A percentile compares a stretch with the other conserved stretches of the same genome.
Conservation (phyloP, 768 basidiomycete genomes). For the Epithele typhae region DNA sequence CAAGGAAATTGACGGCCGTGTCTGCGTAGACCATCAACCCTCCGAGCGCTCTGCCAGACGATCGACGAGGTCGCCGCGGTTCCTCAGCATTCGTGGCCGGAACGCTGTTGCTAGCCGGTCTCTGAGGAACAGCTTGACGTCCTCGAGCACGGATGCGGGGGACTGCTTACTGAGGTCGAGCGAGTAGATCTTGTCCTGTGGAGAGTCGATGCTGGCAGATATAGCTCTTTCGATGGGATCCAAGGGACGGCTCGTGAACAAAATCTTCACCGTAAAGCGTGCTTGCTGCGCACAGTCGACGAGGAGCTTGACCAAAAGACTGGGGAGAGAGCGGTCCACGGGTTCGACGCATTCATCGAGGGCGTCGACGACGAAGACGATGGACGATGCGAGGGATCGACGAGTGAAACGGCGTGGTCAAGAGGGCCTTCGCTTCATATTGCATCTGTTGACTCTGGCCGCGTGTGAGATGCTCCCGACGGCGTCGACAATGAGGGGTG, state of each 20-base stretch:
- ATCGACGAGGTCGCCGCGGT: neutral
- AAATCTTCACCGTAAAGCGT: neutral
- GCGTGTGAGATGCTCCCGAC: neutral
- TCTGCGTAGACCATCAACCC: constrained; percentile 3
- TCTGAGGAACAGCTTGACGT: no score
- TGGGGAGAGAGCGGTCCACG: neutral
- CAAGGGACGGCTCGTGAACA: constrained; percentile 1
- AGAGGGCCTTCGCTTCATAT: constrained; percentile 2
- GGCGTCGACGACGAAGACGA: constrained; percentile 33
- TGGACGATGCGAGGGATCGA: neutral
- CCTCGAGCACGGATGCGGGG: no score
- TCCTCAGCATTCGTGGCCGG: neutral
- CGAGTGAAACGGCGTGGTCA: constrained; percentile 6
- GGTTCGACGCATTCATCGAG: constrained; percentile 30
- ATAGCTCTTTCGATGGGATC: neutral
- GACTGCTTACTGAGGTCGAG: no score
- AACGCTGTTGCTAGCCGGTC: no score
- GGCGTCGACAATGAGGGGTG: constrained; percentile 9
- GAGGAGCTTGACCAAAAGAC: constrained; percentile 2
- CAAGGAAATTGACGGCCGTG: neutral
- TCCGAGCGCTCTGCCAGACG: neutral
- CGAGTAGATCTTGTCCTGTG: no score
- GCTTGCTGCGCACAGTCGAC: neutral
- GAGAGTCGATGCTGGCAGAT: no score
- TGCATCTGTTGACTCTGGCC: neutral